Evolutionary conservation across 2,329 filamentous ascomycete genomes (phyloP), one percentile per base, ranked within the genome.

Genomic region (Xylaria sp.): DNA sequence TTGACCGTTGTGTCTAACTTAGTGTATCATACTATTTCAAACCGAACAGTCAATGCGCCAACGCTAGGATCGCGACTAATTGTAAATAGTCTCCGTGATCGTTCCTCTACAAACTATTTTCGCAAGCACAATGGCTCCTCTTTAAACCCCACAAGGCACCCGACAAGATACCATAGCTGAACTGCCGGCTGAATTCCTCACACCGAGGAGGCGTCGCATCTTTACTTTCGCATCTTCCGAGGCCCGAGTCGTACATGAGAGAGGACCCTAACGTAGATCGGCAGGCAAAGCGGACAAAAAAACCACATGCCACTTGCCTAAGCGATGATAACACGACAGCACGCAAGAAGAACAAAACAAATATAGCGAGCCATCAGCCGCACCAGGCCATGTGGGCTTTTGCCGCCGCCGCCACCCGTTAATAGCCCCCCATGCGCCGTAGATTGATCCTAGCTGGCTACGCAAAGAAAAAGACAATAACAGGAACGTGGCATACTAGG

Each of bases 111-210:
- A 12, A 20, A 28, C 52, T 37, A 55, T 37, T 15, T 23, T 65
- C 34, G 61, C 56, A 68, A 65, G 15, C 56, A 34, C 50, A 57
- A 25, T 55, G 48, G 12, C 55, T 56, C 61, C 41, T 58, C 46
- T 23, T 41, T 9, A 4, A 15, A 28, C 50, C 23, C 59, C 28
- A 56, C 28, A 25, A 56, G 51, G 51, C 39, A 65, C 25, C 51
- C 34, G 37, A 41, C 44, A 51, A 57, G 50, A 41, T 62, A 50
- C 13, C 41, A n/a, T 28, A 55, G 67, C 67, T 69, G 58, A 66
- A 59, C 39, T 1, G 15, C 52, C 15, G 28, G 67, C 63, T 69
- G 67, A 69, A 48, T 25, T 31, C 52, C 46, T 50, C 46, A 48
- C 52, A 54, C 60, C 46, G 25, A 46, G 25, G 60, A 58, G 60